phyloP scores from a whole-genome alignment of 1,284 basidiomycete genomes.

The Agroathelia rolfsii region DNA sequence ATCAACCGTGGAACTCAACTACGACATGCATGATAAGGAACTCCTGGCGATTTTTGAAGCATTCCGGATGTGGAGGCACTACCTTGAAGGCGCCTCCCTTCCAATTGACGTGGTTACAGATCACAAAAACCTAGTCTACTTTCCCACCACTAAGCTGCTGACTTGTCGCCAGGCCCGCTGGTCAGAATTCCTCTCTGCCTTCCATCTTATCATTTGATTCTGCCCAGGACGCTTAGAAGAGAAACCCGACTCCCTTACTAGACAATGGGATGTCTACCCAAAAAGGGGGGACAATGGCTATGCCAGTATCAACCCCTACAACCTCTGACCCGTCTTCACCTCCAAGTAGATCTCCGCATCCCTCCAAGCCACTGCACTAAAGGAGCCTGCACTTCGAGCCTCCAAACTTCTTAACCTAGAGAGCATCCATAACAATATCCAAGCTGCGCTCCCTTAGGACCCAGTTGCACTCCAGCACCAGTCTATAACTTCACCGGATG shows the following conservation, averaged over 20 bases:
- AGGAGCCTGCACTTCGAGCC: conserved; percentile 11
- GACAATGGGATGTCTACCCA: conserved; percentile 13
- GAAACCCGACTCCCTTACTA: conserved; percentile 21
- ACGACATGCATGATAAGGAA: conserved; percentile 28
- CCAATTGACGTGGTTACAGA: conserved; percentile 18
- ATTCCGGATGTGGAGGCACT: conserved; percentile 25
- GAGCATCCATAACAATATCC: too few relatives aligned
- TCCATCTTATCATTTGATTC: conserved; percentile 18
- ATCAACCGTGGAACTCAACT: conserved; percentile 23
- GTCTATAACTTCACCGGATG: too few relatives aligned
- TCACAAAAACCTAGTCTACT: conserved; percentile 22
- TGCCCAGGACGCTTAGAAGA: conserved; percentile 14
- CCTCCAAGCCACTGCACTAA: conserved; percentile 9
- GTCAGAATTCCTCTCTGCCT: conserved; percentile 15
- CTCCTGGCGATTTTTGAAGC: conserved; percentile 25
- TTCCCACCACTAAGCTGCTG: conserved; percentile 14
- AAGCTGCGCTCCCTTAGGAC: too few relatives aligned
- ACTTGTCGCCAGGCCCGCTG: conserved; percentile 21
- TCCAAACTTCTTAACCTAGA: too few relatives aligned
- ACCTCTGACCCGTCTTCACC: conserved; percentile 59
- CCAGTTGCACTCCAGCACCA: too few relatives aligned
- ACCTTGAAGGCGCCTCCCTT: conserved; percentile 14
- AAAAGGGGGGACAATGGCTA: conserved; percentile 10
- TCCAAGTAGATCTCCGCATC: conserved; percentile 19
- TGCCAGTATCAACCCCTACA: conserved; percentile 48